These are phyloP conservation scores for Entomortierella lignicola DNA, from an alignment of 192 early-diverging fungal genomes.

Conservation along the genomic window DNA sequence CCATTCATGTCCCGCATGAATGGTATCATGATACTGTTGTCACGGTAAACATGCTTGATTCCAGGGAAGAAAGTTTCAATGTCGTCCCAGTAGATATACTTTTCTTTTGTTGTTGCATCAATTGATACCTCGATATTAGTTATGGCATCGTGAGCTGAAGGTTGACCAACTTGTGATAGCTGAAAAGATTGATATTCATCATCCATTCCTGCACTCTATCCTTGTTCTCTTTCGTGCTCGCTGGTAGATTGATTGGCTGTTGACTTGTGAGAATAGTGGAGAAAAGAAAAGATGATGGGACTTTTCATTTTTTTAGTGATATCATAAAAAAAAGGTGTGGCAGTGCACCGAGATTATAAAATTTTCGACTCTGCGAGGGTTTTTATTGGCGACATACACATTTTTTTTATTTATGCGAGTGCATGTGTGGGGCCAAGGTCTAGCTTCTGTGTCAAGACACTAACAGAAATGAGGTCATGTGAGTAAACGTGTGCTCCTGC, in stretches of 20 bases:
- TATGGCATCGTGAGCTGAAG: neutral
- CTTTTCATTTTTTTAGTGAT: no score
- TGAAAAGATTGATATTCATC: conserved; percentile 7
- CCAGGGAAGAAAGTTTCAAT: conserved; percentile 20
- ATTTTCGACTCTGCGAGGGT: neutral
- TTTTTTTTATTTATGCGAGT: conserved; percentile 7
- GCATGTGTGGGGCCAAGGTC: conserved; percentile 27
- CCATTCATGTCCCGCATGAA: conserved; percentile 20
- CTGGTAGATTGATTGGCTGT: neutral
- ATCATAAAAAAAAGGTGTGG: neutral
- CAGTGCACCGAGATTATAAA: neutral
- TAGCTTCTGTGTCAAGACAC: conserved; percentile 23
- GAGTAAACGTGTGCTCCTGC: conserved; percentile 30
- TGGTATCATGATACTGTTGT: conserved; percentile 2
- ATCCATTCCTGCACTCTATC: neutral
- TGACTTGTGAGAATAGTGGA: neutral
- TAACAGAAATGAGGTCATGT: conserved; percentile 28
- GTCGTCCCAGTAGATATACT: conserved; percentile 26
- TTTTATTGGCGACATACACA: no score
- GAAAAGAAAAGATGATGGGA: neutral
- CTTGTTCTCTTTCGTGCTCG: no score
- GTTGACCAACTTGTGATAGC: neutral
- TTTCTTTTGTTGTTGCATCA: neutral
- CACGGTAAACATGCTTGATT: neutral
- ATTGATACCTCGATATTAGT: conserved; percentile 7